Evolutionary conservation across 495 filamentous ascomycete genomes (phyloP), one percentile per base, ranked within the genome.

Genomic region (Talaromyces wortmannii): DNA sequence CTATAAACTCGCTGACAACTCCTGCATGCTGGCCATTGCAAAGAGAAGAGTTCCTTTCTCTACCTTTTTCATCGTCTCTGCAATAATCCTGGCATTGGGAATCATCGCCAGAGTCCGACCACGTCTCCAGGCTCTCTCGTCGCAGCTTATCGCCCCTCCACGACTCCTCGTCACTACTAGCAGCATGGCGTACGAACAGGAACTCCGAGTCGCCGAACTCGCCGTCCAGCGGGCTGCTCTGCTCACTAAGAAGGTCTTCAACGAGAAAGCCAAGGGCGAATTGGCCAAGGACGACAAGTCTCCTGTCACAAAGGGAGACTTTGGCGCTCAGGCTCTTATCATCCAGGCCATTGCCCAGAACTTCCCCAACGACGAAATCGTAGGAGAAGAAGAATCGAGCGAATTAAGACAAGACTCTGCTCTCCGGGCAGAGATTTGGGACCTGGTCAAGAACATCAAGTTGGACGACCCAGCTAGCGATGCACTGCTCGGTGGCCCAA

Each of bases 251-350:
- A 84, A 83, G 58, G 92, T 97, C 69, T 97, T 95, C 81, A 84
- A 89, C 73, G 85, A 90, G 55, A 89, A 87, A 66, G 85, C 90
- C 60, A 97, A 97, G 74, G 91, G 92, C 55, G 96, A 94, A 52
- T 78, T 95, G 33, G 89, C 86, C 61, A 99, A 97, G 77, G 86
- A 88, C 67, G 95, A 98, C 75, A 86, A 85, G 59, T 97, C 95
- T 23, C 94, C 95, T 57, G 94, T 98, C 59, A 98, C 94, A 31
- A 91, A 97, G 59, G 94, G 91, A 66, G 94, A 98, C 74, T 97
- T 95, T 65, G 95, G 95, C 61, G 94, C 95, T 53, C 94, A 98
- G 74, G 95, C 95, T 40, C 79, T 97, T 58, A 95, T 97, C 65
- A 96, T 97, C 61, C 79, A 84, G 55, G 91, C 94, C 48, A 83